phyloP scores from a whole-genome alignment of 1,139 yeast genomes.

The Komagataea norvegica region DNA sequence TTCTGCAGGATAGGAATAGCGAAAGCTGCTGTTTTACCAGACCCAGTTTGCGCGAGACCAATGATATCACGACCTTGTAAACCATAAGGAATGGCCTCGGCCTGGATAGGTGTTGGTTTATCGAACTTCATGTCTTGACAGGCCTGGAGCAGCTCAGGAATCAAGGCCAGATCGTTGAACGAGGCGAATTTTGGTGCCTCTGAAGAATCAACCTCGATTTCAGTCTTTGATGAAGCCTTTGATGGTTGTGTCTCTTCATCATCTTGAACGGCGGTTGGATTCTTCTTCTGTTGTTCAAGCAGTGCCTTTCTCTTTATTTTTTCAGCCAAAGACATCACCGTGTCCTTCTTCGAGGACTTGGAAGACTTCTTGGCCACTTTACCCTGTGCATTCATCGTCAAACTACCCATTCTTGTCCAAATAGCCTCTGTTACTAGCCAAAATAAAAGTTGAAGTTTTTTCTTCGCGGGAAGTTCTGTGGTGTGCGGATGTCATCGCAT shows the following conservation, averaged over 20 bases:
- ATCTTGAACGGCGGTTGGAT: slow-evolving; percentile 2
- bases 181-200: slow-evolving; percentile 29
- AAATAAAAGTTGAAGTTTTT: background rate
- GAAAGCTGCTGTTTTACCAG: slow-evolving; percentile 84
- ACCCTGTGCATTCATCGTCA: slow-evolving; percentile 6
- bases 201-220: slow-evolving; percentile 18
- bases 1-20: slow-evolving; percentile 89
- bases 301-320: slow-evolving; percentile 54
- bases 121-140: slow-evolving; percentile 61
- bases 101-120: slow-evolving; percentile 86
- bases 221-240: background rate
- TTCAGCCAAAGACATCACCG: slow-evolving; percentile 32
- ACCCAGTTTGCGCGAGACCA: slow-evolving; percentile 80
- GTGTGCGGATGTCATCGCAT: slow-evolving; percentile 27
- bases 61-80: slow-evolving; percentile 78
- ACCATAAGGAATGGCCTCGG: slow-evolving; percentile 89
- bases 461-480: slow-evolving; percentile 3
- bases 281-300: slow-evolving; percentile 27
- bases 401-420: background rate
- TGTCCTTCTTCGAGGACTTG: slow-evolving; percentile 25
- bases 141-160: slow-evolving; percentile 80
- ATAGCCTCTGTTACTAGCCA: too few species aligned
- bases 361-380: slow-evolving; percentile 18
- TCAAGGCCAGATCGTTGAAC: slow-evolving; percentile 51
- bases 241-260: slow-evolving; percentile 16